A percentile compares a stretch with the other conserved stretches of the same genome.
Conservation (phyloP, 176 grass and related monocot genomes). For the Raddia guianensis region DNA sequence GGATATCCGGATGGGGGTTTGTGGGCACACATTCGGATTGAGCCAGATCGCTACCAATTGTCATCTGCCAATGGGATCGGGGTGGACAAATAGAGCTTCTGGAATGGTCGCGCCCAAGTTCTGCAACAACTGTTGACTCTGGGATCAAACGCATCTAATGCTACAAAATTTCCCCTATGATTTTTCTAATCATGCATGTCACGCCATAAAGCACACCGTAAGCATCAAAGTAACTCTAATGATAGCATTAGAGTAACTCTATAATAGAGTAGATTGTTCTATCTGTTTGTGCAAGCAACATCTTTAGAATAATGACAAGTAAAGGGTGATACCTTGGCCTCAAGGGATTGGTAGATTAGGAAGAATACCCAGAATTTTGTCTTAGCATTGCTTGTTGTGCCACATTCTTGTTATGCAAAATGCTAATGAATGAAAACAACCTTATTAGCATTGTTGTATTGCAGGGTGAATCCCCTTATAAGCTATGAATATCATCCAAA, state of each 20-base stretch:
- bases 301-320: background rate
- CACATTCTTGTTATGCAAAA: background rate
- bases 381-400: background rate
- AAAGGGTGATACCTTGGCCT: background rate
- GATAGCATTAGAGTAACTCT: too few relatives aligned
- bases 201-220: too few relatives aligned
- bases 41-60: conserved; percentile 26
- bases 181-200: too few relatives aligned
- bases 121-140: background rate
- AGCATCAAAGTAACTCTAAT: too few relatives aligned
- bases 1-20: conserved; percentile 43
- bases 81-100: background rate
- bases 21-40: background rate
- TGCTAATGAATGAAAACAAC: background rate
- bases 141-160: background rate
- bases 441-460: conserved; percentile 30
- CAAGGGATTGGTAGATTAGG: too few relatives aligned
- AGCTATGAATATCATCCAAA: too few relatives aligned
- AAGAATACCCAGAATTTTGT: too few relatives aligned
- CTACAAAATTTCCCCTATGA: background rate
- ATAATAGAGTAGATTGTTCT: background rate
- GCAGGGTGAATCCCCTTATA: conserved; percentile 91
- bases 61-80: background rate
- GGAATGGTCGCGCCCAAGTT: background rate
- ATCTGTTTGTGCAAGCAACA: background rate